These are phyloP conservation scores for Russula dissimulans DNA, from an alignment of 768 basidiomycete species.

Conservation along the genomic window DNA sequence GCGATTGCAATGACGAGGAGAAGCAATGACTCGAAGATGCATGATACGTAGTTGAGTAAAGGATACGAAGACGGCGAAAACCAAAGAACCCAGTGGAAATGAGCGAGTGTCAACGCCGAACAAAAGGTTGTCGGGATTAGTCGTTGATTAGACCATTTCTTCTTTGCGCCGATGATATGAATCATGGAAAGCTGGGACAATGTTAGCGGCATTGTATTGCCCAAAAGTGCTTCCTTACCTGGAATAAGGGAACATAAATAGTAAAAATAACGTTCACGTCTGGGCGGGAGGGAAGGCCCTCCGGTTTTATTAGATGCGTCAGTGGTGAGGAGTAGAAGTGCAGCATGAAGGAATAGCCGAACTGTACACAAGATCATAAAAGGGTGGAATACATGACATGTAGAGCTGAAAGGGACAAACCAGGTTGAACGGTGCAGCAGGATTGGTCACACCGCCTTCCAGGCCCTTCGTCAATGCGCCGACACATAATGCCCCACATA, in stretches of 20 bases:
- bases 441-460: constrained; percentile 46
- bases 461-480: constrained; percentile 60
- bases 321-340: constrained; percentile 64
- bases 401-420: constrained; percentile 27
- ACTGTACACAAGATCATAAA: constrained; percentile 30
- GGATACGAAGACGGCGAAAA: constrained; percentile 45
- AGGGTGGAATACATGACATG: not conserved
- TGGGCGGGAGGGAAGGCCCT: constrained; percentile 48
- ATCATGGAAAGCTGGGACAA: constrained; percentile 45
- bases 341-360: constrained; percentile 68
- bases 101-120: constrained; percentile 48
- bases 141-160: constrained; percentile 55
- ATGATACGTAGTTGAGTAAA: constrained; percentile 65
- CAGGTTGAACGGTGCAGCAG: constrained; percentile 60
- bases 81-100: constrained; percentile 59
- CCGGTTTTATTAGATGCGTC: constrained; percentile 39
- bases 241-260: constrained; percentile 62
- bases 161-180: constrained; percentile 57
- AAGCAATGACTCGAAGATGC: constrained; percentile 59
- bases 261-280: constrained; percentile 68
- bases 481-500: constrained; percentile 54
- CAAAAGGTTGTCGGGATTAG: constrained; percentile 59
- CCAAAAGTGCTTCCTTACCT: constrained; percentile 34
- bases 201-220: not conserved
- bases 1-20: constrained; percentile 50